Conservation (phyloP, 164 flowering plant genomes). For the Umbilicus rupestris region DNA sequence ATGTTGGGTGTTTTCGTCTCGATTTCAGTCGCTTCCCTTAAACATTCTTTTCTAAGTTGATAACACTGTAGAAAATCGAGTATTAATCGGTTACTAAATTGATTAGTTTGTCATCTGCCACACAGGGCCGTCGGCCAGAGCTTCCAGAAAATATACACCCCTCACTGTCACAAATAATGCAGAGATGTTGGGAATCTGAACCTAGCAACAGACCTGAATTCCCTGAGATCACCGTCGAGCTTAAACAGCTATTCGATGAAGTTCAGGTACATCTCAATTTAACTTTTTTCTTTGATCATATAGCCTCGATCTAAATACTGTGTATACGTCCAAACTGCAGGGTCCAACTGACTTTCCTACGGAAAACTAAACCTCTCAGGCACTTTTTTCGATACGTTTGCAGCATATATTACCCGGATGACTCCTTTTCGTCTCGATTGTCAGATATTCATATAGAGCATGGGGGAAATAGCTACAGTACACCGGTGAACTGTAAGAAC, state of each 20-base stretch:
- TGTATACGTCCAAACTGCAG: background rate
- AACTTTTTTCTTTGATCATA: background rate
- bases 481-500: no score
- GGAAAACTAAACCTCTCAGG: background rate
- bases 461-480: no score
- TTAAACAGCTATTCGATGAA: conserved; percentile 41
- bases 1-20: no score
- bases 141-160: conserved; percentile 65
- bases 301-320: background rate
- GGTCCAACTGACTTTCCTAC: background rate
- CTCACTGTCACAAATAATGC: conserved; percentile 58
- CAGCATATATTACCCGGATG: no score
- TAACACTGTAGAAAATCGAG: no score
- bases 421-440: no score
- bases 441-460: no score
- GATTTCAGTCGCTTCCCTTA: no score
- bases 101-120: background rate
- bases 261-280: conserved; percentile 29
- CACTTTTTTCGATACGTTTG: no score
- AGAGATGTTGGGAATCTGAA: conserved; percentile 72
- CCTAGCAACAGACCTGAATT: conserved; percentile 70
- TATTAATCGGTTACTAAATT: no score
- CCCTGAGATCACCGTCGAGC: conserved; percentile 46
- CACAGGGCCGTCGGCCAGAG: conserved; percentile 75
- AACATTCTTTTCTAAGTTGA: no score